phyloP scores from a whole-genome alignment of 371 early-diverging fungal species.

The Mucor piriformis region DNA sequence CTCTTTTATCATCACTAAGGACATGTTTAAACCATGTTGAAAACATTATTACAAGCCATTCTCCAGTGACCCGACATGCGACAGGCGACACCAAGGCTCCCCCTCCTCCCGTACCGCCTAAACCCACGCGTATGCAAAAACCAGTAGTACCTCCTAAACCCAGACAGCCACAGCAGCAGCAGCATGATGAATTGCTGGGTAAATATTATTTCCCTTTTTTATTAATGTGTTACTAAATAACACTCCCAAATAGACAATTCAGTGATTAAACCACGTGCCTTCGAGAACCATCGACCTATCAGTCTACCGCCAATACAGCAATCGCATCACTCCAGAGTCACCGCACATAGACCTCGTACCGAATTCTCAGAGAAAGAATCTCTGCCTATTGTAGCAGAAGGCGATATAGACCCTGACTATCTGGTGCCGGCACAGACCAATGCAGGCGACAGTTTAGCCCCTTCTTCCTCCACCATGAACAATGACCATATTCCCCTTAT shows the following conservation, averaged over 20 bases:
- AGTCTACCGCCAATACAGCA: conserved; percentile 24
- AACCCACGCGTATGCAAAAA: conserved; percentile 42
- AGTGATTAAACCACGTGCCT: conserved; percentile 17
- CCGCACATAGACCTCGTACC: conserved; percentile 16
- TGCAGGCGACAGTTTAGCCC: conserved; percentile 47
- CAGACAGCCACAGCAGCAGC: too few species aligned
- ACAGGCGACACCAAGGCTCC: conserved; percentile 18
- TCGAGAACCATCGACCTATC: conserved; percentile 13
- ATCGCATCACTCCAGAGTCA: not conserved
- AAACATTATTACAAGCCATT: conserved; percentile 41
- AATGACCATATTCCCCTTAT: conserved; percentile 54
- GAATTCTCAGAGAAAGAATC: conserved; percentile 5
- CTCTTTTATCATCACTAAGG: conserved; percentile 38
- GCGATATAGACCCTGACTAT: conserved; percentile 47
- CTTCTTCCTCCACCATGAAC: conserved; percentile 30
- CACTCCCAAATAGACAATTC: conserved; percentile 22
- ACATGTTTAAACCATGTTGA: conserved; percentile 46
- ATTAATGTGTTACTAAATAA: not conserved
- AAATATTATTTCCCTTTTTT: conserved; percentile 3
- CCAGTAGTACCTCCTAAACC: conserved; percentile 47
- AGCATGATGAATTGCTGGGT: conserved; percentile 32
- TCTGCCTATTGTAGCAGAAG: conserved; percentile 37
- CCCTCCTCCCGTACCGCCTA: conserved; percentile 45
- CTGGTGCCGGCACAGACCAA: conserved; percentile 55
- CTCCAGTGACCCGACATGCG: conserved; percentile 19